Evolutionary conservation across 768 basidiomycete genomes (phyloP).

Genomic region (Tephrocybe sp.): DNA sequence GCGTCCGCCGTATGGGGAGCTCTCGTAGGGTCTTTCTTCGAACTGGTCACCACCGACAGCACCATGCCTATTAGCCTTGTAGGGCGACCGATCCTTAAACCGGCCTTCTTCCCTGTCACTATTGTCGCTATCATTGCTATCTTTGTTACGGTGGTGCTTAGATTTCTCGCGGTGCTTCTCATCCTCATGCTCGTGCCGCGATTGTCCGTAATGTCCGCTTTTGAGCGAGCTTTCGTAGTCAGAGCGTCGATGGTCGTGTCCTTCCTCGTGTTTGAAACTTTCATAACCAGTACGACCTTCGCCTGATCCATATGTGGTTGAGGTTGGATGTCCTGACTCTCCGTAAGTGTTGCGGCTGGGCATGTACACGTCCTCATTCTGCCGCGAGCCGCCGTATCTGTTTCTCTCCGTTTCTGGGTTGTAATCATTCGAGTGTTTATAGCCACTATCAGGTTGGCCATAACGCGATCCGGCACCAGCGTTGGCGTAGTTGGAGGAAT

Average conservation of each 20-base stretch:
- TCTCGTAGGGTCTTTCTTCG: constrained; percentile 13
- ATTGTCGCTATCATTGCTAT: constrained; percentile 2
- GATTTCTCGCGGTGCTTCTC: no score
- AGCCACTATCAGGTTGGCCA: no score
- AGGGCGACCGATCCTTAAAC: constrained; percentile 10
- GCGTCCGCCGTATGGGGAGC: constrained; percentile 13
- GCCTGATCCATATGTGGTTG: constrained; percentile 6
- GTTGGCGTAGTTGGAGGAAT: no score
- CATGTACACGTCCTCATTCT: neutral
- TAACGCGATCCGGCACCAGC: no score
- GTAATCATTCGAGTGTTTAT: no score
- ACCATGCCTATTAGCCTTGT: constrained; percentile 18
- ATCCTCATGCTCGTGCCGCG: no score
- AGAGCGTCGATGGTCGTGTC: constrained; percentile 7
- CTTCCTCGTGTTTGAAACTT: neutral
- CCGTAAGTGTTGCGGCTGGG: neutral
- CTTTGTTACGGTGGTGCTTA: constrained; percentile 3
- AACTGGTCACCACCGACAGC: constrained; percentile 14
- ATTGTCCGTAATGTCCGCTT: no score
- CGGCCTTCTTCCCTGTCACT: neutral
- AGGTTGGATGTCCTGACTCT: neutral
- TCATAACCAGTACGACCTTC: constrained; percentile 11
- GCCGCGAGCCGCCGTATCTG: neutral
- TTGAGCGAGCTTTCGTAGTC: constrained; percentile 11
- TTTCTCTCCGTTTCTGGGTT: neutral